phyloP scores from a whole-genome alignment of 495 filamentous ascomycete genomes.

The Coniosporium apollinis region DNA sequence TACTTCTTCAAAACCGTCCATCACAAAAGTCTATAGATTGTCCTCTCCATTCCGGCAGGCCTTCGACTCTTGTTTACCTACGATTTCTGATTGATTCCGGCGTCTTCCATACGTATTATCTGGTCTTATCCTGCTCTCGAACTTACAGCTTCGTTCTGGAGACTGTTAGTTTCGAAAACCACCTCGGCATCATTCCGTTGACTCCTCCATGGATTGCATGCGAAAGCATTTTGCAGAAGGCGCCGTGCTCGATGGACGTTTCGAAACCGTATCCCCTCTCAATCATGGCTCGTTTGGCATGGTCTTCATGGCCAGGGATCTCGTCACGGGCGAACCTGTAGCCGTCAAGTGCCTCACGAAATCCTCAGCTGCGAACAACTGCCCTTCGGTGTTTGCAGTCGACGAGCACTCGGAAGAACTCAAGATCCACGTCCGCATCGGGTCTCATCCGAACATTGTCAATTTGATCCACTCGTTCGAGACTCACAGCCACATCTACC shows the following conservation, averaged over 20 bases:
- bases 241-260: conserved; percentile 39
- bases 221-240: conserved; percentile 23
- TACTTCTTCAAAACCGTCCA: too few relatives aligned
- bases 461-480: conserved; percentile 85
- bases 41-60: too few relatives aligned
- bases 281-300: conserved; percentile 98
- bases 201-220: conserved; percentile 26
- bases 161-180: too few relatives aligned
- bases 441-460: conserved; percentile 78
- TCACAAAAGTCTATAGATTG: too few relatives aligned
- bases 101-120: neutral
- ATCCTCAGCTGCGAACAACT: conserved; percentile 35
- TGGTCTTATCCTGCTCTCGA: neutral
- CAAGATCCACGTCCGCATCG: conserved; percentile 59
- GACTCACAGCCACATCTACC: conserved; percentile 72
- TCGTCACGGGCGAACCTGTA: conserved; percentile 53
- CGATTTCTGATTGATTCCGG: neutral
- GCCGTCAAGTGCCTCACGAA: conserved; percentile 93
- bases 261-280: conserved; percentile 77
- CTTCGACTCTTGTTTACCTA: too few relatives aligned
- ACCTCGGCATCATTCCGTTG: too few relatives aligned
- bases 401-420: conserved; percentile 85
- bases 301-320: conserved; percentile 85
- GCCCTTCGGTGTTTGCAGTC: conserved; percentile 36
- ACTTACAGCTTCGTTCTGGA: too few relatives aligned